Conservation (phyloP, 192 early-diverging fungal genomes). For the Funneliformis mosseae region DNA sequence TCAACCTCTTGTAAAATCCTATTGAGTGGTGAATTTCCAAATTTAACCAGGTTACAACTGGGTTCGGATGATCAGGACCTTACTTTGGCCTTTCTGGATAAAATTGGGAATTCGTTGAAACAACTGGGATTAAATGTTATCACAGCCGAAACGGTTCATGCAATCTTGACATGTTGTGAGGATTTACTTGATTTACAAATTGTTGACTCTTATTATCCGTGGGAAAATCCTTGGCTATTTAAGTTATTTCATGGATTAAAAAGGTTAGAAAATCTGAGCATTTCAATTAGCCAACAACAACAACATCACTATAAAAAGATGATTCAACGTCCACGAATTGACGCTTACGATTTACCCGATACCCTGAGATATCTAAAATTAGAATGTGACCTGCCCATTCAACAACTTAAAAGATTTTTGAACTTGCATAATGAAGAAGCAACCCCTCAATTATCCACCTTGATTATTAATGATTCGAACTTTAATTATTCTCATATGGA, state of each 20-base stretch:
- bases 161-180: not conserved
- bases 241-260: not conserved
- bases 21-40: not conserved
- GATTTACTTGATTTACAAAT: not conserved
- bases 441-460: not conserved
- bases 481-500: constrained; percentile 13
- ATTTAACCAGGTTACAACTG: not conserved
- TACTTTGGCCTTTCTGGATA: not conserved
- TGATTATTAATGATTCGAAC: constrained; percentile 1
- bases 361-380: constrained; percentile 16
- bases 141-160: not conserved
- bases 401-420: not conserved
- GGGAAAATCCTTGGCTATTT: not conserved
- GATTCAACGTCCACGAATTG: not conserved
- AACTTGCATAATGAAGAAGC: not conserved
- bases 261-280: not conserved
- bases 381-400: not conserved
- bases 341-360: not conserved
- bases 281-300: not conserved
- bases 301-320: not conserved
- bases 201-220: not conserved
- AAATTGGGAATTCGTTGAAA: not conserved
- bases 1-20: not conserved
- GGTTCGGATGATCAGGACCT: not conserved
- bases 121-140: not conserved